Base-by-base conservation (phyloP, 1,284 basidiomycete species). In the Mrakiaceae sp. region DNA sequence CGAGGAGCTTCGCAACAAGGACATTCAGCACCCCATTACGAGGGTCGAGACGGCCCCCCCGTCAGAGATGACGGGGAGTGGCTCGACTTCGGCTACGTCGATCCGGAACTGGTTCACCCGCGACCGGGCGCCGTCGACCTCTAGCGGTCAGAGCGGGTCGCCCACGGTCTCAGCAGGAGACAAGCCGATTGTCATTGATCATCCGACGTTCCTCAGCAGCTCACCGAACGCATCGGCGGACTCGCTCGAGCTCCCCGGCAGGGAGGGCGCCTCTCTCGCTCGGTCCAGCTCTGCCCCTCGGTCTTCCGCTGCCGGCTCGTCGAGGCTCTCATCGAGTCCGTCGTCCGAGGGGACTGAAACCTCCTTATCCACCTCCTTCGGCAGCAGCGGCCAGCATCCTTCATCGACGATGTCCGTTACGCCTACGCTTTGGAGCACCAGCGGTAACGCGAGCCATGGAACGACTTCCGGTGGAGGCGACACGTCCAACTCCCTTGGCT, bases 51-150 rank as follows among this genome's bases (percentile, higher is more conserved):
- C 39, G 55, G 57, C 9, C 46, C 65, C 4, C n/a, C 52, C 4
- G 62, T 68, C 5, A 67, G 62, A 39, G 64, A 60, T 42, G 67
- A 68, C 46, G 54, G 64, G 40, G 51, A 61, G 7, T 59, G 62
- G 10, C 65, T 67, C 44, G 67, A 66, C n/a, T 43, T 68, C 27
- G 27, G 27, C 52, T n/a, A 27, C 42, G 42, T 40, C 52, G 27
- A 27, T 27, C 27, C 27, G 27, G 27, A 27, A 27, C 27, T 27
- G 27, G 27, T 27, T 27, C 27, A 10, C 4, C 39, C 44, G 44
- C n/a, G 60, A 47, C 14, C 42, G 48, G 10, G 5, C 42, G 48
- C 14, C 14, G n/a, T 44, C 58, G 48, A 12, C 39, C 40, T 57
- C 39, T 14, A 12, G n/a, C 16, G 4, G n/a, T 12, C 11, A 42